These are phyloP conservation scores for Elsinoe arachidis DNA, from an alignment of 2,329 filamentous ascomycete species.

Conservation along the genomic window DNA sequence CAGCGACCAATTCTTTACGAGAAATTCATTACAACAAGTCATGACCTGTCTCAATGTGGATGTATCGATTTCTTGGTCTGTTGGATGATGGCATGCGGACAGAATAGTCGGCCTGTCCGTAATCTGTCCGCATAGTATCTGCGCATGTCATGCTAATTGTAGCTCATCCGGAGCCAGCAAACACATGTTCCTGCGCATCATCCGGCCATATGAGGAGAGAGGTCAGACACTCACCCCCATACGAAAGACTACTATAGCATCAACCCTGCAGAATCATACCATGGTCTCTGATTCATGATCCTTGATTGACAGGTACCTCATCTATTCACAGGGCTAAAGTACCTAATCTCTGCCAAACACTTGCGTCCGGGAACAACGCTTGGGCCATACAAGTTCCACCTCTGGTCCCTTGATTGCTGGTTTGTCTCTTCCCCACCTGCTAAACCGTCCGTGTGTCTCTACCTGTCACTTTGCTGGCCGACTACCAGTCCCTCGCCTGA, in stretches of 20 bases:
- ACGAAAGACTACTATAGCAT: neutral
- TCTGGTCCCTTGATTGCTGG: neutral
- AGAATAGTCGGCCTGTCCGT: neutral
- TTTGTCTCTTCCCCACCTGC: neutral
- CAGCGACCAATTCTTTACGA: neutral
- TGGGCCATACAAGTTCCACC: neutral
- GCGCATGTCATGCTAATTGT: neutral
- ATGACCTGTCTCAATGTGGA: neutral
- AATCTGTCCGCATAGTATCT: neutral
- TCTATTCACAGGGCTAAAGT: neutral
- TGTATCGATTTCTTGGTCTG: neutral
- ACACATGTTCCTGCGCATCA: conserved; percentile 8
- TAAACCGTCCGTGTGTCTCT: conserved; percentile 10
- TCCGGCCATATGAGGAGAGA: neutral
- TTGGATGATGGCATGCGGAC: neutral
- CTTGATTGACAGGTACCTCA: conserved; percentile 3
- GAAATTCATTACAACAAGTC: neutral
- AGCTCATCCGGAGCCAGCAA: neutral
- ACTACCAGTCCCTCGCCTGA: neutral
- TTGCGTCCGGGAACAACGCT: neutral
- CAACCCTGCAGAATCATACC: neutral
- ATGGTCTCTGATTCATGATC: neutral
- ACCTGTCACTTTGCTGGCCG: conserved; percentile 5
- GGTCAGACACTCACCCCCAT: neutral
- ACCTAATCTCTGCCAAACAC: conserved; percentile 7